Conservation (phyloP, 2,329 filamentous ascomycete species). For the Kalmusia sp. region DNA sequence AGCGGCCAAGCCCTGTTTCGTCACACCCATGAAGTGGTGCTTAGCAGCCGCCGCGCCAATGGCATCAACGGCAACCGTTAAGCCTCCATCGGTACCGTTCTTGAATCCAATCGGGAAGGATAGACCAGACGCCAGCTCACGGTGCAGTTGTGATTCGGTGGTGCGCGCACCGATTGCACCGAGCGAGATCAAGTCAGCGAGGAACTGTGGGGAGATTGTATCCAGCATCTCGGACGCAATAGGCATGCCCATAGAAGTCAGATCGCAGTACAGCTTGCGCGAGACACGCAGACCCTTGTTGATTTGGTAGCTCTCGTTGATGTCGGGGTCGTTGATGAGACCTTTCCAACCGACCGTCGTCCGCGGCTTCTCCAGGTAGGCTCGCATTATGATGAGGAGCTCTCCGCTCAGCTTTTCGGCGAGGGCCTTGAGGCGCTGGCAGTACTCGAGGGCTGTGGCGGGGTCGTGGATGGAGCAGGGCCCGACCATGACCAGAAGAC, state of each 20-base stretch:
- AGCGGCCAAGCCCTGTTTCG: conserved; percentile 93
- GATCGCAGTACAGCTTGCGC: conserved; percentile 90
- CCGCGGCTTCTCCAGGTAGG: conserved; percentile 97
- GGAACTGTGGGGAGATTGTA: conserved; percentile 97
- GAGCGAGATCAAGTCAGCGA: conserved; percentile 93
- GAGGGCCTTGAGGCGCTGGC: conserved; percentile 75
- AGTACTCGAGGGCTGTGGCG: conserved; percentile 85
- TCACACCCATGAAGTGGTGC: conserved; percentile 98
- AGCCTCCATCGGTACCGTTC: conserved; percentile 94
- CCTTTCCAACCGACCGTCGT: conserved; percentile 99
- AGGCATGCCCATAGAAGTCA: conserved; percentile 87
- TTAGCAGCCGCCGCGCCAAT: conserved; percentile 81
- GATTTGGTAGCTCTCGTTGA: conserved; percentile 96
- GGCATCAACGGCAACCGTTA: conserved; percentile 92
- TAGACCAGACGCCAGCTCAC: conserved; percentile 91
- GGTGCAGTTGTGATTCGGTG: conserved; percentile 94
- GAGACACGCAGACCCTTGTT: conserved; percentile 96
- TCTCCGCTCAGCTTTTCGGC: conserved; percentile 82
- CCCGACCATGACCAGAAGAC: conserved; percentile 91
- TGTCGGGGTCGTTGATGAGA: conserved; percentile 98
- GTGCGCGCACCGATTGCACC: conserved; percentile 96
- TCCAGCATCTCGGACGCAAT: conserved; percentile 99
- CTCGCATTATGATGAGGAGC: conserved; percentile 93
- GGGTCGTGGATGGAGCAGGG: conserved; percentile 99
- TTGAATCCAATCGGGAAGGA: conserved; percentile 99